Percentiles rank a stretch among this genome's conserved stretches.
phyloP scores from a whole-genome alignment of 345 rosid genomes.

The Hibiscus syriacus region DNA sequence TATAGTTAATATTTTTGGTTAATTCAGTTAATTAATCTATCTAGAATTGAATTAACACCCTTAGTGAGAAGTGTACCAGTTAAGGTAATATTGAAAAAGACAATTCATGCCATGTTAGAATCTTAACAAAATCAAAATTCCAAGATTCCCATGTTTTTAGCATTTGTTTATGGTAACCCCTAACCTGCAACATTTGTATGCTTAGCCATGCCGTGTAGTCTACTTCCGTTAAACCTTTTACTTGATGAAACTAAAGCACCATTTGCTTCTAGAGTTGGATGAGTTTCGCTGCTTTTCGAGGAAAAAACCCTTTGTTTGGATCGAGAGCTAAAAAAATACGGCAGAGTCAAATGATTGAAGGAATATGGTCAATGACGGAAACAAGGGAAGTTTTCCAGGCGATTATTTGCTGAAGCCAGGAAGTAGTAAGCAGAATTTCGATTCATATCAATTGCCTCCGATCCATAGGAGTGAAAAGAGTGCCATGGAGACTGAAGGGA shows the following conservation, averaged over 20 bases:
- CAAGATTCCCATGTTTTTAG: conserved; percentile 7
- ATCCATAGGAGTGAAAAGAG: conserved; percentile 20
- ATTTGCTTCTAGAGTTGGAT: background rate
- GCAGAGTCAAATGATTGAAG: background rate
- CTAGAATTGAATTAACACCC: too few species aligned
- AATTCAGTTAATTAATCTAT: too few species aligned
- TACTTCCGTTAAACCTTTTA: background rate
- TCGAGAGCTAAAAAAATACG: background rate
- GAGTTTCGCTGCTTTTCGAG: background rate
- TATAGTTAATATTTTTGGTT: too few species aligned
- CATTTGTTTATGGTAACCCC: conserved; percentile 1
- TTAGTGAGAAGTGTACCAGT: background rate
- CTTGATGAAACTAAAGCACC: background rate
- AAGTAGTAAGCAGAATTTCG: conserved; percentile 13
- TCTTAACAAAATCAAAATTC: conserved; percentile 1
- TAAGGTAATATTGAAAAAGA: conserved; percentile 1
- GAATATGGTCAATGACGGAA: conserved; percentile 24
- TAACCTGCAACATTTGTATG: background rate
- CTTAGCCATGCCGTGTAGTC: background rate
- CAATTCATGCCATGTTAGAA: conserved; percentile 3
- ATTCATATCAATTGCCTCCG: conserved; percentile 2
- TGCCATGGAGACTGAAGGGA: conserved; percentile 40
- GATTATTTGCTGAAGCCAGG: conserved; percentile 10
- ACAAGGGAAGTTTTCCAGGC: conserved; percentile 9
- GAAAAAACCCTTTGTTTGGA: too few species aligned